These are phyloP conservation scores for Marasmius fiardii DNA, from an alignment of 1,284 basidiomycete genomes.

Conservation along the genomic window DNA sequence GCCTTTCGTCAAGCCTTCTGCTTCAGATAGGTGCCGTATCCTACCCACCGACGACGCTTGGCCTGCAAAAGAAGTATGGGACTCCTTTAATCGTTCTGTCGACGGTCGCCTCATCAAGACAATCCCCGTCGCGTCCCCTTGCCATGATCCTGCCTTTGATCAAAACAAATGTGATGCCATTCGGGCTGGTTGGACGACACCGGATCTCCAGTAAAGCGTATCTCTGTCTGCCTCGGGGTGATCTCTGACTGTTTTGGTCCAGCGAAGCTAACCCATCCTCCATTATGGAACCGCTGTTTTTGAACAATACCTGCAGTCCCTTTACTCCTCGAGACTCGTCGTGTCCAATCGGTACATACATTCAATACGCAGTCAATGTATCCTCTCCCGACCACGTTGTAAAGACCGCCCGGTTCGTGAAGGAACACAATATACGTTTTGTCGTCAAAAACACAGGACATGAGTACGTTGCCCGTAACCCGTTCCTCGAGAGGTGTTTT, in stretches of 20 bases:
- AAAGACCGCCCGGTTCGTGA: slow-evolving; percentile 18
- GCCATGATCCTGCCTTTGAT: slow-evolving; percentile 17
- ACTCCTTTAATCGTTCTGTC: slow-evolving; percentile 20
- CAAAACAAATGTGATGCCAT: slow-evolving; percentile 7
- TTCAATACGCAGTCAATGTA: slow-evolving; percentile 22
- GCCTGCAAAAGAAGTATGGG: slow-evolving; percentile 19
- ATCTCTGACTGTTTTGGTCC: neutral
- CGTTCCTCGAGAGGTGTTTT: neutral
- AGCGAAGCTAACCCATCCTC: slow-evolving; percentile 12
- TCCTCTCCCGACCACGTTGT: slow-evolving; percentile 18
- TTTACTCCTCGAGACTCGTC: slow-evolving; percentile 13
- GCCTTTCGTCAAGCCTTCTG: no score
- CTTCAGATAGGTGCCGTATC: no score
- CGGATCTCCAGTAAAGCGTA: slow-evolving; percentile 15
- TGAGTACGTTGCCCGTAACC: slow-evolving; percentile 15
- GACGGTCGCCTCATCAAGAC: slow-evolving; percentile 20
- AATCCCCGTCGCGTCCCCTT: slow-evolving; percentile 18
- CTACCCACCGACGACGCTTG: slow-evolving; percentile 14
- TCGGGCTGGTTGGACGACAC: slow-evolving; percentile 12
- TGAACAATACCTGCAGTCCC: slow-evolving; percentile 23
- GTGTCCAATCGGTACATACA: slow-evolving; percentile 20
- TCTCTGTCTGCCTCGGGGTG: neutral
- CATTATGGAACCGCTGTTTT: slow-evolving; percentile 15
- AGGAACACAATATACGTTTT: slow-evolving; percentile 21
- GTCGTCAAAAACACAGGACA: slow-evolving; percentile 24